Conservation (phyloP, 352 stramenopile genomes). For the Phytophthora citrophthora region DNA sequence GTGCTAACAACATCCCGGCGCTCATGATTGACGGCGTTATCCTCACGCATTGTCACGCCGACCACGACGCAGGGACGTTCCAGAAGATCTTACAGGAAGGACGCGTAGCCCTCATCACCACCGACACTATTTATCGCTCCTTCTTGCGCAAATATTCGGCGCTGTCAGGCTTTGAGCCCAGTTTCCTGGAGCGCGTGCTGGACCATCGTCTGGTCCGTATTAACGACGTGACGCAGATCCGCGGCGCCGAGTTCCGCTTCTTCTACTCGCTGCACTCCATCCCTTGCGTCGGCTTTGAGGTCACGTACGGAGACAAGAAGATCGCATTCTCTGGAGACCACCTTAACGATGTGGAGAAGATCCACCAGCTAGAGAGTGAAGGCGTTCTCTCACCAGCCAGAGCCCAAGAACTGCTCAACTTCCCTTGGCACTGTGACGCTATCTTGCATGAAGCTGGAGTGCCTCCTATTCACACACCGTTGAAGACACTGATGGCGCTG, state of each 20-base stretch:
- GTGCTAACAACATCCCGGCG: conserved; percentile 89
- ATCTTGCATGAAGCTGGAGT: conserved; percentile 96
- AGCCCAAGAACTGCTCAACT: conserved; percentile 92
- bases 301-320: conserved; percentile 92
- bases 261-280: conserved; percentile 97
- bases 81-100: conserved; percentile 96
- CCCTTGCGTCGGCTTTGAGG: conserved; percentile 95
- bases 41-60: conserved; percentile 96
- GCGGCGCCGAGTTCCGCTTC: conserved; percentile 95
- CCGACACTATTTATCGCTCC: conserved; percentile 95
- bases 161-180: conserved; percentile 91
- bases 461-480: conserved; percentile 95
- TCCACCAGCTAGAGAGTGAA: conserved; percentile 77
- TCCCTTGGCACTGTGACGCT: conserved; percentile 94
- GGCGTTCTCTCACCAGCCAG: conserved; percentile 87
- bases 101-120: conserved; percentile 95
- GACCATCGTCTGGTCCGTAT: conserved; percentile 93
- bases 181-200: conserved; percentile 92
- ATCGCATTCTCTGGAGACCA: conserved; percentile 97
- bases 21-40: conserved; percentile 97
- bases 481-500: conserved; percentile 93
- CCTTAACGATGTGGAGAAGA: conserved; percentile 95
- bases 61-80: conserved; percentile 97
- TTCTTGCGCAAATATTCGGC: conserved; percentile 97
- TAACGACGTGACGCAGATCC: conserved; percentile 94